Evolutionary conservation across 345 rosid genomes (phyloP), one percentile per base, ranked within the genome.

Genomic region (rapeseed (Brassica napus)): DNA sequence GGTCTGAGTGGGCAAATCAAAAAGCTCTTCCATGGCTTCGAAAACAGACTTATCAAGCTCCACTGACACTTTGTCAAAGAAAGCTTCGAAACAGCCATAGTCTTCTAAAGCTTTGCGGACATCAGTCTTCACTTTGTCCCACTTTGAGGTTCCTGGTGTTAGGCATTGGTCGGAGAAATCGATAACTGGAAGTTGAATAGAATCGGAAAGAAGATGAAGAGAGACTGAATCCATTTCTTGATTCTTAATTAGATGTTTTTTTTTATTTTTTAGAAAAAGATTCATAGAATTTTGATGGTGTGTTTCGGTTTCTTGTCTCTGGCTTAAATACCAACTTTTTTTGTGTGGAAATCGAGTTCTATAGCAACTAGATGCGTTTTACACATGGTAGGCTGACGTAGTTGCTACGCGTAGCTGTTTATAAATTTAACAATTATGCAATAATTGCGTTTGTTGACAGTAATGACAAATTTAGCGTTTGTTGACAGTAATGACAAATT

Each of bases 101-200:
- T 80, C 79, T 80, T 80, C 71, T 68, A 80, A 14, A 75, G 83
- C 83, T 80, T 69, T 75, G 49, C 66, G 71, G 10, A 80, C 78
- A 72, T 73, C 32, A 73, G 12, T 14, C 32, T 28, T 79, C 69
- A 47, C 69, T 39, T 73, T 11, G 11, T 59, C 73, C 82, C 82
- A 79, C 61, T 73, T 73, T 67, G 82, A 79, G 69, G 64, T 79
- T 79, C 82, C 74, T 66, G 82, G 82, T 66, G 24, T 72, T 23
- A 79, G 42, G 3, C 57, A 32, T 79, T 44, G 8, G 14, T 67
- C 69, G 0, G 82, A 79, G 55, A 79, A 73, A 79, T 79, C 69
- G 15, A 73, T 72, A 4, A 55, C 6, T 57, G 77, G 77, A 6
- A 77, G 42, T 16, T 77, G 71, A 35, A 34, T 1, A 9, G 28